Base-by-base conservation (phyloP, 73 alveolate species). In the Paramecium biaurelia region DNA sequence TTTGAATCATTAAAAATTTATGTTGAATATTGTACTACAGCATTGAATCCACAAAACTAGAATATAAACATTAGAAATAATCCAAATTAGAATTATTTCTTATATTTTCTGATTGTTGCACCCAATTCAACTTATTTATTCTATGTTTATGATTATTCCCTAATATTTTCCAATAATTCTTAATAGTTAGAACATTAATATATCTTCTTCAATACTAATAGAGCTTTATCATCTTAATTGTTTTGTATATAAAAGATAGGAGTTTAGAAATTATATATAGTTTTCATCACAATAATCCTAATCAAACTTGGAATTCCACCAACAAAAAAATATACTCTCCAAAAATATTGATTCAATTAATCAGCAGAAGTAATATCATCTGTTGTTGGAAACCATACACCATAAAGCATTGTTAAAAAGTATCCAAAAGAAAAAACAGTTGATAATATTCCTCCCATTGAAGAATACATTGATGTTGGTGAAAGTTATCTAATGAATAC, bases 31-130 rank as follows among this genome's bases (percentile, higher is more conserved):
- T 79, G 74, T 24, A 79, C 90, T 12, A 79, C 90, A 20, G 90
- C 90, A 26, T 79, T 79, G 49, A 79, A 79, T 45, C 90, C 90
- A 79, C 90, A 41, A 45, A 79, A 79, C 15, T 79, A 63, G 56
- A 79, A 79, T 9, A 79, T 24, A 24, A 43, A 79, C 90, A 79
- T 79, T 63, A 79, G 20, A 26, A 79, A 79, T 24, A 79, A 23
- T 45, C 90, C 90, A 79, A 79, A 79, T 10, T 42, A 12, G 49
- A 79, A 79, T 23, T 79, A 42, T 43, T 42, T 63, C 26, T 24
- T 63, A 6, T 63, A 26, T 26, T 63, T 63, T 32, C 28, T 26
- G 28, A 63, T 63, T 7, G 84, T 63, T 34, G 0, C 30, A 18
- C 68, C 68, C 11, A 53, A 53, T n/a, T 63, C 12, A 63, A 26